A percentile compares a stretch with the other conserved stretches of the same genome.
Conservation (phyloP, 2,329 filamentous ascomycete genomes). For the Colletotrichum spinosum region DNA sequence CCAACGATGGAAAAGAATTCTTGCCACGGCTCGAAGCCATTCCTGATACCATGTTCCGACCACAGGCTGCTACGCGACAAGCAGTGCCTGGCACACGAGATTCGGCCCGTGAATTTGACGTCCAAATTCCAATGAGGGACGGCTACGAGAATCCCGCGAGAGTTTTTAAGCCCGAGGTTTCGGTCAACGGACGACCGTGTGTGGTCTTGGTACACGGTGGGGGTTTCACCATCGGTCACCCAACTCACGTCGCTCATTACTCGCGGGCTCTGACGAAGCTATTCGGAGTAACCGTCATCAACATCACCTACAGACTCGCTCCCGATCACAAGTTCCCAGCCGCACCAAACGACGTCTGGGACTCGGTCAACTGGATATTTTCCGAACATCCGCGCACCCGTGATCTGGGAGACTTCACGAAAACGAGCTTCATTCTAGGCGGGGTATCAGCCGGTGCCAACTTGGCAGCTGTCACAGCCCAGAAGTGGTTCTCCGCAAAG, state of each 20-base stretch:
- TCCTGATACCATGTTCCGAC: conserved; percentile 7
- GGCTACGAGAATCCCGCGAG: conserved; percentile 10
- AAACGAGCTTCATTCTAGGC: conserved; percentile 35
- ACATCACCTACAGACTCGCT: conserved; percentile 59
- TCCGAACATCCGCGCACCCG: conserved; percentile 2
- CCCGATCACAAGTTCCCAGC: conserved; percentile 59
- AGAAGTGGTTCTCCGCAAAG: conserved; percentile 23
- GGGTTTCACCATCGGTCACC: conserved; percentile 30
- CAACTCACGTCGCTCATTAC: conserved; percentile 3
- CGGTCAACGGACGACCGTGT: neutral
- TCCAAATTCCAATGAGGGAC: conserved; percentile 28
- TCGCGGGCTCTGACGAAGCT: conserved; percentile 16
- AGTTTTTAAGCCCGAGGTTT: conserved; percentile 3
- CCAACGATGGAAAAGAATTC: conserved; percentile 1
- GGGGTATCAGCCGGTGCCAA: conserved; percentile 39
- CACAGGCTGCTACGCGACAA: neutral
- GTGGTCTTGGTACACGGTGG: conserved; percentile 35
- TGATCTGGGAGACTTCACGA: conserved; percentile 3
- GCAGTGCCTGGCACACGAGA: conserved; percentile 9
- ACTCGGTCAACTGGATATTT: conserved; percentile 41
- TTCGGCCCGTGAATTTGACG: conserved; percentile 20
- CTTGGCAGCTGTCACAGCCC: conserved; percentile 34
- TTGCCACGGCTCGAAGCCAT: neutral
- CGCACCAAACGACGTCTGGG: conserved; percentile 55
- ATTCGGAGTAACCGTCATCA: conserved; percentile 43